Conservation (phyloP, 148 eudicot species). For the Chenopodium berlandieri region DNA sequence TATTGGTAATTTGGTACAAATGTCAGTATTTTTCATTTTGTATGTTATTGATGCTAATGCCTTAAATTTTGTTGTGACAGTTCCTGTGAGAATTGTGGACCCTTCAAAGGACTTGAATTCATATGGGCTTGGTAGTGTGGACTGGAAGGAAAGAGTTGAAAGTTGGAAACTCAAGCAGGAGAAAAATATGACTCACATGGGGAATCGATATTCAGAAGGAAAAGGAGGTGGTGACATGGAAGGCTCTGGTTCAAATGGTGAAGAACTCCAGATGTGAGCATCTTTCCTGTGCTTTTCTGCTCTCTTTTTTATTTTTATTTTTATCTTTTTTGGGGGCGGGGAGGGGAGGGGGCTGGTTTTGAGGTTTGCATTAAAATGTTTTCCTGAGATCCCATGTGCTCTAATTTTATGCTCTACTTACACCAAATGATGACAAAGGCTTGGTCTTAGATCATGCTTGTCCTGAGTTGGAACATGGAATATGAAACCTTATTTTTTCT, state of each 20-base stretch:
- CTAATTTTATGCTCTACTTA: background rate
- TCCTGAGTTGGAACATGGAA: background rate
- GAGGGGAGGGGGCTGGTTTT: background rate
- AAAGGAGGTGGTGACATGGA: conserved; percentile 78
- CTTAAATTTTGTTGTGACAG: conserved; percentile 40
- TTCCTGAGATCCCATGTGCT: background rate
- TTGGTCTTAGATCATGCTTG: background rate
- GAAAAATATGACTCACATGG: conserved; percentile 60
- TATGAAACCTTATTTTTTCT: conserved; percentile 2
- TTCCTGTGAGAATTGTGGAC: conserved; percentile 93
- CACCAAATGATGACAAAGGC: background rate
- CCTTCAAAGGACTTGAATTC: conserved; percentile 94
- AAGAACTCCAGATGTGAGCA: conserved; percentile 94
- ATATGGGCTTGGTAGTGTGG: conserved; percentile 89
- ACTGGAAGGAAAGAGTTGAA: conserved; percentile 99
- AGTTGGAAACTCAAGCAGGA: conserved; percentile 99
- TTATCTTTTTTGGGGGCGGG: background rate
- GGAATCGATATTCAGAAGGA: conserved; percentile 67
- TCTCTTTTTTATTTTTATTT: background rate
- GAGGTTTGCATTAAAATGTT: background rate
- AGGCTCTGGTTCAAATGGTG: conserved; percentile 97
- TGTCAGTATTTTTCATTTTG: conserved; percentile 5
- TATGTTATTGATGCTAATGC: conserved; percentile 15
- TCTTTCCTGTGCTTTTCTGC: conserved; percentile 11
- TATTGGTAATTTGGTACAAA: background rate